Evolutionary conservation across 140 eudicot genomes (phyloP).

Genomic region (Oenanthe javanica): DNA sequence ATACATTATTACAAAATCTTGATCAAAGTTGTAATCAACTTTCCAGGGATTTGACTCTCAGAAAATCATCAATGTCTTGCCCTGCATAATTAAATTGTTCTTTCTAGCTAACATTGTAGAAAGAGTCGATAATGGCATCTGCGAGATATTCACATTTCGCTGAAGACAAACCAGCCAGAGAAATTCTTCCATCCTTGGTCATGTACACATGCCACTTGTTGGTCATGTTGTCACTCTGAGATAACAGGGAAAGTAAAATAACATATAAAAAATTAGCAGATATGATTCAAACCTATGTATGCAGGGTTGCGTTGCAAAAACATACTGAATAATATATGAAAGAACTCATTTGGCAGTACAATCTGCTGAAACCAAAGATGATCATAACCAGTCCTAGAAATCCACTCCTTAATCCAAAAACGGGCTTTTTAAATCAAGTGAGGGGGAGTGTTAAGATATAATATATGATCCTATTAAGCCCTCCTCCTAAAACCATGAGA

Average conservation of each 20-base stretch:
- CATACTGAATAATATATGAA: not conserved
- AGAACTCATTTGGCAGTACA: not conserved
- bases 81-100: not conserved
- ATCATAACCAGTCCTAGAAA: not conserved
- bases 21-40: constrained; percentile 15
- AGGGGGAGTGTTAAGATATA: no score
- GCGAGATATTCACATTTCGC: constrained; percentile 99
- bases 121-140: constrained; percentile 95
- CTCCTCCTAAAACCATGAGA: no score
- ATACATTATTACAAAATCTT: constrained; percentile 24
- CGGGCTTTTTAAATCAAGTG: no score
- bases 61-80: constrained; percentile 16
- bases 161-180: constrained; percentile 86
- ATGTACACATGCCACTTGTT: constrained; percentile 95
- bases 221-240: constrained; percentile 93
- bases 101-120: constrained; percentile 67
- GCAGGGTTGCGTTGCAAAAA: not conserved
- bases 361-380: not conserved
- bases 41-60: constrained; percentile 14
- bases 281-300: not conserved
- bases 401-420: no score
- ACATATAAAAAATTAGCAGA: not conserved
- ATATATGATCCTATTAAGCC: no score
- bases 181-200: constrained; percentile 99
- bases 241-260: not conserved